A percentile compares a stretch with the other conserved stretches of the same genome.
phyloP scores from a whole-genome alignment of 2,329 filamentous ascomycete genomes.

The Xylaria sp. region DNA sequence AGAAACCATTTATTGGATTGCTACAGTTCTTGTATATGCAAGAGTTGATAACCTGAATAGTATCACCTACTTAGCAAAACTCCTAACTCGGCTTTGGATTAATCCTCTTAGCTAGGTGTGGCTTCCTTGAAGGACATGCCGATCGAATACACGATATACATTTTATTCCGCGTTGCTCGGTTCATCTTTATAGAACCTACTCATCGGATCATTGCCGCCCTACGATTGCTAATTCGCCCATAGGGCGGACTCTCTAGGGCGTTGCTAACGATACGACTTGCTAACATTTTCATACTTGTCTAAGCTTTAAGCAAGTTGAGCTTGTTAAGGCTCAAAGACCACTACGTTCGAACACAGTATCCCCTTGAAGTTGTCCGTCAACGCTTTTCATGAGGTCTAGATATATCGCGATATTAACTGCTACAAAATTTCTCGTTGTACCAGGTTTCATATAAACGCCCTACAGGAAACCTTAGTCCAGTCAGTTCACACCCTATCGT shows the following conservation, averaged over 20 bases:
- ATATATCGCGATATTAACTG: neutral
- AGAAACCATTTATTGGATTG: no score
- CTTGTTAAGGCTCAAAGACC: neutral
- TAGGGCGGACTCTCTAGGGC: neutral
- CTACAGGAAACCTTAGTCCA: no score
- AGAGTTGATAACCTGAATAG: neutral
- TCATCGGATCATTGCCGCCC: neutral
- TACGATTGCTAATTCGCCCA: neutral
- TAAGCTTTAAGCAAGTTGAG: neutral
- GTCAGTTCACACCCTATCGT: neutral
- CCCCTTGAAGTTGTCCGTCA: neutral
- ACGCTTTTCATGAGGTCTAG: neutral
- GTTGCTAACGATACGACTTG: neutral
- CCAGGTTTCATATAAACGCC: neutral
- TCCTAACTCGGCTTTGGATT: neutral
- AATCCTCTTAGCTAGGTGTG: neutral
- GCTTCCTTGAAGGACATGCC: no score
- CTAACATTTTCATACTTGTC: neutral
- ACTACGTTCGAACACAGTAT: neutral
- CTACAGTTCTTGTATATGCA: no score
- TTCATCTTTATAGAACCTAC: neutral
- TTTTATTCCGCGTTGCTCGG: neutral
- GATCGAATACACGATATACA: no score
- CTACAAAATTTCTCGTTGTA: no score
- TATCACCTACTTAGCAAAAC: neutral